Base-by-base conservation (phyloP, 257 asterid genomes). In the Scutellaria barbata region DNA sequence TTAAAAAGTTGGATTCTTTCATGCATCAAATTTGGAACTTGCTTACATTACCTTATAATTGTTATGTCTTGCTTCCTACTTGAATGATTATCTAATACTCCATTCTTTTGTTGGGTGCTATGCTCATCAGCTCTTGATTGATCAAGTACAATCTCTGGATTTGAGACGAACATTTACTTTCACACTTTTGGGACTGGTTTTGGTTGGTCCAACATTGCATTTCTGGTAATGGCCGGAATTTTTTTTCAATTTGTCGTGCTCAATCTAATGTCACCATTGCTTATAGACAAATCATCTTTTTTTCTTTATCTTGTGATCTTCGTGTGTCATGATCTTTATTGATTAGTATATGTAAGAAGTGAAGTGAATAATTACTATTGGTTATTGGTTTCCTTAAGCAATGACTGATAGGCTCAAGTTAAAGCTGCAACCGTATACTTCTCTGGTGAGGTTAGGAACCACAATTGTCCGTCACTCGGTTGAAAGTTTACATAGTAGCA, bases 191-290 rank as follows among this genome's bases (percentile, higher is more conserved):
- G 98, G 98, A 66, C 87, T 93, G 76, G 92, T 77, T 64, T 84
- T 90, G 88, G 98, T 93, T 64, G 98, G 97, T 78, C 98, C 98
- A 20, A 82, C 96, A 51, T 84, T 90, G 86, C 98, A 94, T 82
- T 82, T 85, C 86, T 94, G 97, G 98, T 90, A 90, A 78, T 60
- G 56, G 18, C 47, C 22, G 64, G 64, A 62, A 54, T 33, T 60
- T 30, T 39, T n/a, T 47, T 17, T 4, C 8, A n/a, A n/a, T n/a
- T 13, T 4, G 10, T 69, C n/a, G 6, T 25, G 16, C 62, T 47
- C 40, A 53, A 20, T 53, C 37, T 2, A 18, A 7, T 50, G 58
- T 40, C 66, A n/a, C 17, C 10, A 10, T 47, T 33, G 35, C 45
- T 65, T 16, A 17, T 40, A 10, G 42, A 10, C 12, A 51, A 13